Percentiles rank a stretch among this genome's conserved stretches.
Evolutionary conservation across 352 stramenopile species (phyloP).

Genomic region (Stephanocyclus meneghinianus): DNA sequence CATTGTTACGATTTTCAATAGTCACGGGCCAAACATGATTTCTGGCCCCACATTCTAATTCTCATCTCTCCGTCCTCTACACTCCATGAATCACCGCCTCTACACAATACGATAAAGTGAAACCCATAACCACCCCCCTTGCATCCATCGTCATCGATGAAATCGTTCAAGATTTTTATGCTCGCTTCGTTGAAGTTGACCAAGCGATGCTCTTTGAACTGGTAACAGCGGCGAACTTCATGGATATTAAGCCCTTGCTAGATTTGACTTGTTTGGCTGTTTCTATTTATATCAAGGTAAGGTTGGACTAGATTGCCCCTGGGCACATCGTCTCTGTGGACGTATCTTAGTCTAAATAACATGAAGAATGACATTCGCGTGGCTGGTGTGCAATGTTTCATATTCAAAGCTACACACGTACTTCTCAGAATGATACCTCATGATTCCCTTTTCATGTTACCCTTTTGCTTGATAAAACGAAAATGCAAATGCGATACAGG

Average conservation of each 20-base stretch:
- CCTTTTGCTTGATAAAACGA: neutral
- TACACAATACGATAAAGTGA: constrained; percentile 1
- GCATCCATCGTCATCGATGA: constrained; percentile 96
- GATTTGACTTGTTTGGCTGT: constrained; percentile 89
- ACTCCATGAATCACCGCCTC: neutral
- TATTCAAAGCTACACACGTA: constrained; percentile 4
- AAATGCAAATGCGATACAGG: constrained; percentile 13
- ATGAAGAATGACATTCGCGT: too few relatives aligned
- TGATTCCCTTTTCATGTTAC: neutral
- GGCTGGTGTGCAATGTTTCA: neutral
- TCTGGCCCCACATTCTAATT: neutral
- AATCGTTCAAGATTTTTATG: constrained; percentile 97
- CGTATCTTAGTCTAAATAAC: neutral
- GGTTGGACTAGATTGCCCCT: neutral
- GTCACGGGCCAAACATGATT: neutral
- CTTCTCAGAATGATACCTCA: neutral
- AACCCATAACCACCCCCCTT: constrained; percentile 97
- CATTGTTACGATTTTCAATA: too few relatives aligned
- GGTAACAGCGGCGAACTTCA: constrained; percentile 98
- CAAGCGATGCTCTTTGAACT: constrained; percentile 98
- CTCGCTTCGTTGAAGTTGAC: constrained; percentile 97
- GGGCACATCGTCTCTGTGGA: neutral
- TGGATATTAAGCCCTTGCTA: constrained; percentile 91
- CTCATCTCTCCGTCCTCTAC: neutral
- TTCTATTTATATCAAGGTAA: constrained; percentile 86